These are phyloP conservation scores for Coelastrella sp. DNA, from an alignment of 139 green algal genomes.

Conservation along the genomic window DNA sequence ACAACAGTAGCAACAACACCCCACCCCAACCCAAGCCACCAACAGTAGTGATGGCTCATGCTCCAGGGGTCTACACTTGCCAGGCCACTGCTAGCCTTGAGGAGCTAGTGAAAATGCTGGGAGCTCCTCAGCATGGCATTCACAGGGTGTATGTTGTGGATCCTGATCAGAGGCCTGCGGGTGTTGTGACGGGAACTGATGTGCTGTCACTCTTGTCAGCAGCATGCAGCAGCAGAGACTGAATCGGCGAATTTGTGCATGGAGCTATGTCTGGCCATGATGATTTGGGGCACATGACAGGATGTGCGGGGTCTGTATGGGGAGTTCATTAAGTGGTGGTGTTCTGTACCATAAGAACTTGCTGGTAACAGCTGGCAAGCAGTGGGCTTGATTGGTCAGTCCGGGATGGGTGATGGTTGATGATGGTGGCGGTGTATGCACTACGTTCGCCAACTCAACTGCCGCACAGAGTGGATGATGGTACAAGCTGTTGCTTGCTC, in stretches of 20 bases:
- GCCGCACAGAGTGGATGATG: no score
- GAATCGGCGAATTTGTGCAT: no score
- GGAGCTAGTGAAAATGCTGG: slow-evolving; percentile 34
- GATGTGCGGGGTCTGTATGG: no score
- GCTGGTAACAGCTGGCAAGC: no score
- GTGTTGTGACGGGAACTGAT: slow-evolving; percentile 33
- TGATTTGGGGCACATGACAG: neutral
- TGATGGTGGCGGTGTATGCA: no score
- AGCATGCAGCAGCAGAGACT: slow-evolving; percentile 36
- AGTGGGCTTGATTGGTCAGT: no score
- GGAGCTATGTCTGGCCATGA: no score
- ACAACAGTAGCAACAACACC: neutral
- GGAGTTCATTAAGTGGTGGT: no score
- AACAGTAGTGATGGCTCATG: slow-evolving; percentile 39
- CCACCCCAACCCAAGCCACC: neutral
- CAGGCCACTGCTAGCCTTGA: slow-evolving; percentile 44
- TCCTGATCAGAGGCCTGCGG: slow-evolving; percentile 43
- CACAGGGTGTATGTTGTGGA: slow-evolving; percentile 79
- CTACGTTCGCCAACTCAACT: no score
- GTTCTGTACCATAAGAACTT: no score
- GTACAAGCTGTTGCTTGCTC: no score
- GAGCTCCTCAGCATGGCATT: slow-evolving; percentile 43
- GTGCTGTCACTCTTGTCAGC: slow-evolving; percentile 39
- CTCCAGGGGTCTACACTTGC: slow-evolving; percentile 26
- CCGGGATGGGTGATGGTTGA: no score